Conservation (phyloP, 2,329 filamentous ascomycete genomes). For the Colletotrichum lupini region DNA sequence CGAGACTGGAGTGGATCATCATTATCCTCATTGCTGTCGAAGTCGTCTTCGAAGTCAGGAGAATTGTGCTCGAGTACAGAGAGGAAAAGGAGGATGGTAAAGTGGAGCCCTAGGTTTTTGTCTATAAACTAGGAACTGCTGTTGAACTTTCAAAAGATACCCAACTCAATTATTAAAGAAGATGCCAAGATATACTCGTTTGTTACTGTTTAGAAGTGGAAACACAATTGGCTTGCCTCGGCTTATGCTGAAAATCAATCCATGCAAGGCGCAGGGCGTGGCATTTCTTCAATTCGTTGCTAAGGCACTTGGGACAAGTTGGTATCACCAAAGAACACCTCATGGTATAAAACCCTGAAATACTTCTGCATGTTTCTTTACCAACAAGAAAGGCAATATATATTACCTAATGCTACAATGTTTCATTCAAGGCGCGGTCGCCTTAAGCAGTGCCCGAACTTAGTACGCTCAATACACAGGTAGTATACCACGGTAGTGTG, state of each 20-base stretch:
- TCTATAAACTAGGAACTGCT: background rate
- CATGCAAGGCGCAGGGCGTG: too few species aligned
- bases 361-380: background rate
- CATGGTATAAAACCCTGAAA: background rate
- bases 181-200: background rate
- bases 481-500: too few species aligned
- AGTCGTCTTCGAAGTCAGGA: conserved; percentile 85
- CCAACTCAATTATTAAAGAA: conserved; percentile 9
- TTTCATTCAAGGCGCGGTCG: background rate
- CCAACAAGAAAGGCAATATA: background rate
- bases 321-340: background rate
- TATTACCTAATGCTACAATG: too few species aligned
- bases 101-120: conserved; percentile 19
- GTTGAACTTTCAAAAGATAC: conserved; percentile 7
- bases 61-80: conserved; percentile 73
- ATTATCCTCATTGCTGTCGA: conserved; percentile 94
- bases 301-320: background rate
- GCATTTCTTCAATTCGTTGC: background rate
- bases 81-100: conserved; percentile 46
- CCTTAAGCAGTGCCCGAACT: background rate
- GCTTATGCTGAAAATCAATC: too few species aligned
- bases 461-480: too few species aligned
- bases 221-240: too few species aligned
- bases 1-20: conserved; percentile 93
- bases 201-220: background rate